A percentile compares a stretch with the other conserved stretches of the same genome.
Conservation (phyloP, 192 early-diverging fungal genomes). For the Rhizoclosmatium globosum region DNA sequence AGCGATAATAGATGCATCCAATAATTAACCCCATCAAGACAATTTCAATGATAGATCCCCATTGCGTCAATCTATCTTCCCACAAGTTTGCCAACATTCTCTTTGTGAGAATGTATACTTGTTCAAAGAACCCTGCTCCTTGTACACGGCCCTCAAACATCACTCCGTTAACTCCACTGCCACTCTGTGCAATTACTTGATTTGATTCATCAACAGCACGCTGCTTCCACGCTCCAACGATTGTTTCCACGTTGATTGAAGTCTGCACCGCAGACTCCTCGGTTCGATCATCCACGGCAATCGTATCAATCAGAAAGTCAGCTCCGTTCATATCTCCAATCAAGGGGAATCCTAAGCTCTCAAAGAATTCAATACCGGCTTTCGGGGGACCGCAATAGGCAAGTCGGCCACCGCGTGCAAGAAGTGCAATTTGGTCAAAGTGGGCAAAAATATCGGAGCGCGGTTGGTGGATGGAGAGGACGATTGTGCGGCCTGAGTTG, state of each 20-base stretch:
- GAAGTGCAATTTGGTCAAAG: slow-evolving; percentile 82
- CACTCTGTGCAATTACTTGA: not conserved
- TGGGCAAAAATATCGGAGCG: slow-evolving; percentile 79
- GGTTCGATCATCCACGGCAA: slow-evolving; percentile 48
- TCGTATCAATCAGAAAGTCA: slow-evolving; percentile 68
- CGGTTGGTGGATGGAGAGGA: slow-evolving; percentile 91
- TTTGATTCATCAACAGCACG: not conserved
- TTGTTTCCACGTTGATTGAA: slow-evolving; percentile 2
- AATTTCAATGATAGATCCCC: slow-evolving; percentile 48
- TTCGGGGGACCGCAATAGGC: slow-evolving; percentile 67
- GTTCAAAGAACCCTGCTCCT: slow-evolving; percentile 38
- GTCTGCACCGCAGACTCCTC: slow-evolving; percentile 24
- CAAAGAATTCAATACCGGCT: slow-evolving; percentile 61
- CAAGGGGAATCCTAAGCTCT: slow-evolving; percentile 57
- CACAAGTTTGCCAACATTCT: slow-evolving; percentile 44
- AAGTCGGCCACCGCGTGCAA: slow-evolving; percentile 70
- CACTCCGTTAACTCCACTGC: not conserved
- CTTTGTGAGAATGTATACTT: slow-evolving; percentile 37
- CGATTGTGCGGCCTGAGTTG: slow-evolving; percentile 57
- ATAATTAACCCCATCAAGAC: slow-evolving; percentile 41
- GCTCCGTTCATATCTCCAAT: slow-evolving; percentile 71
- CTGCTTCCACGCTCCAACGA: slow-evolving; percentile 35
- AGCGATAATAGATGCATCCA: slow-evolving; percentile 46
- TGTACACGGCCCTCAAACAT: not conserved
- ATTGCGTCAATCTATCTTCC: slow-evolving; percentile 47